Conservation (phyloP, 2,329 filamentous ascomycete genomes). For the Claviceps monticola region DNA sequence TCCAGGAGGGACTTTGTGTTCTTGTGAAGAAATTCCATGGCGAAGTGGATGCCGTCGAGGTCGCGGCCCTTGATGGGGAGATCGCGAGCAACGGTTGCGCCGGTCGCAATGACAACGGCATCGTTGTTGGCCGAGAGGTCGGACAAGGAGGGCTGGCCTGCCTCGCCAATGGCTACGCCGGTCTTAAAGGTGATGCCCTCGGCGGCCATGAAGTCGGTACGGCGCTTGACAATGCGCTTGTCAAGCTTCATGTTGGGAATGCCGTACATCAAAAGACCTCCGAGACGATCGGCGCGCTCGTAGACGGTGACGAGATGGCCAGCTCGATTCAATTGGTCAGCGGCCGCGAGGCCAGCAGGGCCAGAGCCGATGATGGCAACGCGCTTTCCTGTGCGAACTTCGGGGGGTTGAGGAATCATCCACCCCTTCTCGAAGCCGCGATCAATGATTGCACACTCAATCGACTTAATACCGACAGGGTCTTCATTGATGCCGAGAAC, state of each 20-base stretch:
- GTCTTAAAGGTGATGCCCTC: slow-evolving; percentile 79
- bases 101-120: slow-evolving; percentile 81
- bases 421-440: slow-evolving; percentile 96
- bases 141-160: slow-evolving; percentile 45
- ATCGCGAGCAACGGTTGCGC: slow-evolving; percentile 85
- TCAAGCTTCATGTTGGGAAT: slow-evolving; percentile 99
- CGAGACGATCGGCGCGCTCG: slow-evolving; percentile 79
- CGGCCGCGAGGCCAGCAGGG: slow-evolving; percentile 75
- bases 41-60: slow-evolving; percentile 82
- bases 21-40: slow-evolving; percentile 94
- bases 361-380: slow-evolving; percentile 85
- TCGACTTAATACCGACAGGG: slow-evolving; percentile 94
- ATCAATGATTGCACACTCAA: slow-evolving; percentile 95
- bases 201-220: slow-evolving; percentile 85
- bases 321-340: slow-evolving; percentile 88
- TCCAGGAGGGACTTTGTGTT: slow-evolving; percentile 97
- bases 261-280: slow-evolving; percentile 93
- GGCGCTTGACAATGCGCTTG: slow-evolving; percentile 91
- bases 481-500: slow-evolving; percentile 95
- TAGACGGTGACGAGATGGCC: slow-evolving; percentile 84
- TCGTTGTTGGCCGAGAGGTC: slow-evolving; percentile 63
- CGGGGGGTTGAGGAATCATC: slow-evolving; percentile 76
- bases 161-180: slow-evolving; percentile 63
- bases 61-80: slow-evolving; percentile 81
- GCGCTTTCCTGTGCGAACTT: slow-evolving; percentile 73